Percentiles rank a stretch among this genome's conserved stretches.
Conservation (phyloP, 2,329 filamentous ascomycete species). For the Aspergillus sclerotialis region DNA sequence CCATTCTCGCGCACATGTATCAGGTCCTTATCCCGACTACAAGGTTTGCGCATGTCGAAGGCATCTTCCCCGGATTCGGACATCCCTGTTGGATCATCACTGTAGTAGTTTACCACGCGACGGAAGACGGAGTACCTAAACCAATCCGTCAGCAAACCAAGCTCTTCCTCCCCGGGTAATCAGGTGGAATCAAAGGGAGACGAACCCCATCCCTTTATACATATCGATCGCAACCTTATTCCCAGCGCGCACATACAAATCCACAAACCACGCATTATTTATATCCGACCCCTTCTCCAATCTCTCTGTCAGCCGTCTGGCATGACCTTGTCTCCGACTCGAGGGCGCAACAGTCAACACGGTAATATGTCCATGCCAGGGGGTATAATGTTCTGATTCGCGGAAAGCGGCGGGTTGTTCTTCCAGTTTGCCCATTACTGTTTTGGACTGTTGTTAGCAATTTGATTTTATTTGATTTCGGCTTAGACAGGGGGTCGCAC, state of each 20-base stretch:
- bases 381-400: constrained; percentile 82
- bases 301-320: constrained; percentile 71
- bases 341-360: constrained; percentile 86
- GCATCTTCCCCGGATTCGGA: constrained; percentile 66
- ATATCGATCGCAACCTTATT: constrained; percentile 82
- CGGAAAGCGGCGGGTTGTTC: constrained; percentile 69
- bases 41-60: constrained; percentile 92
- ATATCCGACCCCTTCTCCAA: constrained; percentile 77
- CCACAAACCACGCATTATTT: constrained; percentile 87
- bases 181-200: constrained; percentile 6
- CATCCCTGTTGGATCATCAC: constrained; percentile 65
- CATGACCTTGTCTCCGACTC: constrained; percentile 78
- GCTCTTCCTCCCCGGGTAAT: not conserved
- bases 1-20: constrained; percentile 76
- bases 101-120: constrained; percentile 86
- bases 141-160: not conserved
- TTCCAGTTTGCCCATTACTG: constrained; percentile 96
- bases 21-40: constrained; percentile 68
- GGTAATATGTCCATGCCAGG: constrained; percentile 98
- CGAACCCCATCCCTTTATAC: constrained; percentile 79
- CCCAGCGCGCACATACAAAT: constrained; percentile 84
- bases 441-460: constrained; percentile 3
- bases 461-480: no score
- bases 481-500: no score
- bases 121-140: constrained; percentile 71